Evolutionary conservation across 2,329 filamentous ascomycete species (phyloP), one percentile per base, ranked within the genome.

Genomic region (Pseudogymnoascus pannorum): DNA sequence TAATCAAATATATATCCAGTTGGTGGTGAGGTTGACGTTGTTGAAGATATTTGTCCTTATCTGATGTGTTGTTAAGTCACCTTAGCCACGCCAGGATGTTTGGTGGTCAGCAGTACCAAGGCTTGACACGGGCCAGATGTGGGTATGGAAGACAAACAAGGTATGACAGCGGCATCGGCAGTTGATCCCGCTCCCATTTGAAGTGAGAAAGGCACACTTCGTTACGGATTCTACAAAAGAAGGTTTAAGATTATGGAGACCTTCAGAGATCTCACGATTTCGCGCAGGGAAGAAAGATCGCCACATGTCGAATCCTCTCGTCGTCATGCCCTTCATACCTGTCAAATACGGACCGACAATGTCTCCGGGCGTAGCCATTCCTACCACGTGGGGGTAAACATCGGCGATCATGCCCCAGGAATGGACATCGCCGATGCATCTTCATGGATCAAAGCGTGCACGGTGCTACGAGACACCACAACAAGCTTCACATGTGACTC

Each of bases 241-340:
- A 31, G 33, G 48, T 54, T 54, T 54, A 54, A 54, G 48, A 54
- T 54, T 54, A 54, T 54, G 48, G 48, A 20, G 26, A 54, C 11
- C 48, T 26, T 12, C n/a, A 31, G 8, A 54, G 24, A 31, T 54
- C n/a, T 26, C 48, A 7, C 16, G 26, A 54, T 33, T 54, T 16
- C 48, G 48, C 48, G 48, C 48, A 20, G 26, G 9, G 16, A 54
- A 31, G 26, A 20, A 54, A 9, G 48, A 33, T 54, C 26, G 26
- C 26, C 16, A 20, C 26, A 31, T 31, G 9, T 54, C 6, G 5
- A 29, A 33, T 16, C 11, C 9, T 33, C 48, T 33, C 4, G 26
- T 31, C 14, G 7, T 31, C 24, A 18, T 20, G n/a, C 12, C 16
- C 6, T 33, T 20, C 26, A 33, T 7, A 16, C 48, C 2, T 54